Percentiles rank a stretch among this genome's conserved stretches.
These are phyloP conservation scores for Elsinoe arachidis DNA, from an alignment of 2,329 filamentous ascomycete genomes.

Conservation along the genomic window DNA sequence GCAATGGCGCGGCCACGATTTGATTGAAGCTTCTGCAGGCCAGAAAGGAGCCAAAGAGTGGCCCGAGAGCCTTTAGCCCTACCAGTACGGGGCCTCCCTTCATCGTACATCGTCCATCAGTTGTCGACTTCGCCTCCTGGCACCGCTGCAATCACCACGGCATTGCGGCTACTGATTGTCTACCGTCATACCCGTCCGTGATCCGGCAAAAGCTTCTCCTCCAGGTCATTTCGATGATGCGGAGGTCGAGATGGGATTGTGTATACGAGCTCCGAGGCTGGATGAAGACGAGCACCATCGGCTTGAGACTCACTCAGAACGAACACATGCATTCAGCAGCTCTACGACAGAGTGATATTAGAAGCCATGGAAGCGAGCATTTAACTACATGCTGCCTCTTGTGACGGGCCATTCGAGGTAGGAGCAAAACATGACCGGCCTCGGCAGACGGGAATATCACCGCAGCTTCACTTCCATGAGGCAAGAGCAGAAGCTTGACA, in stretches of 20 bases:
- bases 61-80: not conserved
- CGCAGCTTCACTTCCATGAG: not conserved
- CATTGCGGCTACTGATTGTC: not conserved
- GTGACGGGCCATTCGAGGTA: no score
- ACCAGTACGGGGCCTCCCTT: constrained; percentile 1
- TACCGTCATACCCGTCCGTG: not conserved
- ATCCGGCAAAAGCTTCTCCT: not conserved
- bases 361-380: no score
- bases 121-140: constrained; percentile 6
- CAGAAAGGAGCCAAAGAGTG: not conserved
- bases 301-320: no score
- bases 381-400: no score
- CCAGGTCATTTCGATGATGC: not conserved
- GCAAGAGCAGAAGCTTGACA: not conserved
- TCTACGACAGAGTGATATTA: no score
- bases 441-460: not conserved
- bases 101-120: not conserved
- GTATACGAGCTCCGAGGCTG: not conserved
- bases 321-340: no score
- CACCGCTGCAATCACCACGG: constrained; percentile 9
- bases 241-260: not conserved
- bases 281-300: no score
- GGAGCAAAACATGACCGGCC: no score
- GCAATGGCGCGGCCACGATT: not conserved
- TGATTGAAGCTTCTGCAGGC: constrained; percentile 2